Base-by-base conservation (phyloP, 2,329 filamentous ascomycete species). In the Diaporthe ilicicola region DNA sequence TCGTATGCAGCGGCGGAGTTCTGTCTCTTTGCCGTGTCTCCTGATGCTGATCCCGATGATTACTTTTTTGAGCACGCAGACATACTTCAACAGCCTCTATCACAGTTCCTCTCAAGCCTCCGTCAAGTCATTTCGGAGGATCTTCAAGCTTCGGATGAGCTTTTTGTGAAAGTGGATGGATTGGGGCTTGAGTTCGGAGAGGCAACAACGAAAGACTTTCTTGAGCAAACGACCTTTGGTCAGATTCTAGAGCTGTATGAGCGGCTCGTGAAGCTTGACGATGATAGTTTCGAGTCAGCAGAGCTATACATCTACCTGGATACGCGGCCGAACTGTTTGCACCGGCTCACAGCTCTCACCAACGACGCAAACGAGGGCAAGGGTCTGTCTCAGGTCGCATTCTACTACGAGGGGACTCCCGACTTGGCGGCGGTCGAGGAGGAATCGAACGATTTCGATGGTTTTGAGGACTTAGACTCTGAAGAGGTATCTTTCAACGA, bases 101-200 rank as follows among this genome's bases (percentile, higher is more conserved):
- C 84, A 22, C 78, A 80, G 9, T 79, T 88, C 13, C 75, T 88
- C 62, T 76, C 79, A 22, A 81, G 81, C 6, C 79, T 88, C 37
- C 84, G 86, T 37, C 76, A 78, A 8, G 84, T 87, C 73, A 80
- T 88, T 17, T 76, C 79, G 22, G 80, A 82, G 48, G 87, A 88
- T 66, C 76, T 88, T 3, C 77, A 79, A 6, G 70, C 78, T 4
- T 80, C 82, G 22, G 86, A 88, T 66, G 86, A 88, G 69, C 77
- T 88, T 51, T 80, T 84, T n/a, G 81, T 88, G 50, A 84, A 86
- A 71, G 78, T 88, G 56, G 85, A 88, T 34, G 84, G 87, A 71
- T 81, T 88, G 50, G 85, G 84, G 10, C 79, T 88, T 39, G 86
- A 88, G 76, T 87, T 88, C 76, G 80, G 84, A 24, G 86, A 88